Percentiles rank a stretch among this genome's conserved stretches.
Evolutionary conservation across 2,329 filamentous ascomycete species (phyloP).

Genomic region (Sphaerostilbella broomeana): DNA sequence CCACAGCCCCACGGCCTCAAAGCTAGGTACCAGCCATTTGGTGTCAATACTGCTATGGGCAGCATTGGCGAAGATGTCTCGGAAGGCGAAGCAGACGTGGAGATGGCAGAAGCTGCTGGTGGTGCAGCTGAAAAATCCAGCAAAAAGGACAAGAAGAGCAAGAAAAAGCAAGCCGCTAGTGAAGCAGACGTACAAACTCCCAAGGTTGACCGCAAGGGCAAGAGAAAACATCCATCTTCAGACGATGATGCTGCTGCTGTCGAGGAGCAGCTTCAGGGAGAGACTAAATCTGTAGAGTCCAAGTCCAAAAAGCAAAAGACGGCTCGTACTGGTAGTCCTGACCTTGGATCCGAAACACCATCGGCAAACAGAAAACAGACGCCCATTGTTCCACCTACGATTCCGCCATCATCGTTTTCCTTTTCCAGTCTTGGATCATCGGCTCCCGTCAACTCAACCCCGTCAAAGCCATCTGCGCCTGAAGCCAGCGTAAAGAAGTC

Average conservation of each 20-base stretch:
- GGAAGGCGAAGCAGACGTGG: slow-evolving; percentile 38
- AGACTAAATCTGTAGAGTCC: slow-evolving; percentile 29
- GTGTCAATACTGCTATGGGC: slow-evolving; percentile 35
- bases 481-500: slow-evolving; percentile 19
- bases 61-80: slow-evolving; percentile 37
- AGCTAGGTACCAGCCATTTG: slow-evolving; percentile 61
- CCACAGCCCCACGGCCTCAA: slow-evolving; percentile 62
- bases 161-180: slow-evolving; percentile 19
- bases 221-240: slow-evolving; percentile 31
- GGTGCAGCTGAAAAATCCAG: slow-evolving; percentile 12
- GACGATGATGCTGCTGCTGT: slow-evolving; percentile 33
- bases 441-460: slow-evolving; percentile 17
- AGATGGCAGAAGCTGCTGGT: slow-evolving; percentile 38
- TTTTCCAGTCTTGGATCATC: slow-evolving; percentile 14
- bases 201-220: slow-evolving; percentile 26
- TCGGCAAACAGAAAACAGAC: slow-evolving; percentile 26
- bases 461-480: slow-evolving; percentile 19
- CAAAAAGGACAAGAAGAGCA: slow-evolving; percentile 29
- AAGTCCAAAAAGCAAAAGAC: slow-evolving; percentile 38
- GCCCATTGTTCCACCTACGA: slow-evolving; percentile 25
- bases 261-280: slow-evolving; percentile 29
- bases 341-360: slow-evolving; percentile 27
- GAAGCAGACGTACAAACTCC: slow-evolving; percentile 16
- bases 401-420: slow-evolving; percentile 21
- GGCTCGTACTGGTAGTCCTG: slow-evolving; percentile 26